Base-by-base conservation (phyloP, 306 rosid species). In the Malus sylvestris region DNA sequence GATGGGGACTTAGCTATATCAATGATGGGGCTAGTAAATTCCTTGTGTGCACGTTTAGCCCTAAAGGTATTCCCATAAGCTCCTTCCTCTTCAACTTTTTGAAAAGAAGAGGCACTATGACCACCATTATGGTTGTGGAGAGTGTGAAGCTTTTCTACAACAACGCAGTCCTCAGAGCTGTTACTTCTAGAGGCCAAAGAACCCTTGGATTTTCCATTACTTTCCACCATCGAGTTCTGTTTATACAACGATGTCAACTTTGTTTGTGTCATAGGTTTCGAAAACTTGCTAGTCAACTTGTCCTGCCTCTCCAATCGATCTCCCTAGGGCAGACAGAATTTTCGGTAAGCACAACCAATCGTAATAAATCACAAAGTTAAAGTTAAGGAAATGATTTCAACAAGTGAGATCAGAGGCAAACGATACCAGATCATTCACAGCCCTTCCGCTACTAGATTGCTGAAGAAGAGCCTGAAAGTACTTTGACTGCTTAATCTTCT, bases 401-500 rank as follows among this genome's bases (percentile, higher is more conserved):
- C 3, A 73, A 15, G 25, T 13, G 16, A 33, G 60, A 80, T 16
- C n/a, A 71, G 55, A 76, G 61, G 80, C 59, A 74, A 46, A 64
- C 15, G 67, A 72, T 87, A 87, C 91, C 89, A 81, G 72, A 81
- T 79, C 86, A 78, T 81, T 76, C 44, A 27, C 70, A 67, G 52
- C 75, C 35, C 70, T 86, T 76, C 72, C 87, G 52, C 71, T 82
- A 49, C 77, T 83, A 52, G 94, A 80, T 66, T 86, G 86, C 68
- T 78, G 87, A 80, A 84, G 80, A 55, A 88, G 84, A 79, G 87
- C 90, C 58, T 30, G 93, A 60, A 95, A 95, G 87, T 85, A 83
- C 79, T 88, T 89, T 8, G 99, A 89, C 81, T 90, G 90, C 82
- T 57, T 83, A 76, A 95, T 88, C 85, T 81, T 95, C 79, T 80